Evolutionary conservation across 2,329 filamentous ascomycete genomes (phyloP), one percentile per base, ranked within the genome.

Genomic region (Elsinoe perseae): DNA sequence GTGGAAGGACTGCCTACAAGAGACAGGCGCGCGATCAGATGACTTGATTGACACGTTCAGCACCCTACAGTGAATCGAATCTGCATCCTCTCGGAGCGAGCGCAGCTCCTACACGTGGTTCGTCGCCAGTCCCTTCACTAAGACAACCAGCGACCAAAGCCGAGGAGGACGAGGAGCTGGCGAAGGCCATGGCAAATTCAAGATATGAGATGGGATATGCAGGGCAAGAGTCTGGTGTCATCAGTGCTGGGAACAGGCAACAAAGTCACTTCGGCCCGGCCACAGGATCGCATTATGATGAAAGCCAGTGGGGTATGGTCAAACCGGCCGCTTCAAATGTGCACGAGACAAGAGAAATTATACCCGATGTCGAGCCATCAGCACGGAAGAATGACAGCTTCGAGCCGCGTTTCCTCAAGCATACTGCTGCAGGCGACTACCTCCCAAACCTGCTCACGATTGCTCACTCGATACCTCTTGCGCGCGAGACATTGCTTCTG

Each of bases 401-500:
- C 30, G 73, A 80, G 60, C 82, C 81, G 12, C 75, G 75, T 14
- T 80, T 84, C 57, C 68, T 85, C 53, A 81, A 82, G 57, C 80
- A 79, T 14, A 70, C 77, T 2, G 72, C 76, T 10, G 72, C 75
- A 42, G 73, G 71, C 40, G 73, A 79, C 57, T 80, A 80, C 62
- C 69, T 83, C n/a, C 76, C 79, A 25, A 77, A 77, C 3, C 69
- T 84, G 18, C 63, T 85, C 42, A 82, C 80, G 4, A 83, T 85
- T 57, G 72, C 82, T n/a, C 80, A 83, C 63, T 74, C 77, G 18
- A 82, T 85, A 56, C 81, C 82, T 2, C 68, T 79, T 27, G 78
- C 77, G 18, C 74, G 81, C 56, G 80, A 83, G 63, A 77, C 78
- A 7, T 70, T 85, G 8, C 66, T 84, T 10, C 65, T 75, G 38